phyloP scores from a whole-genome alignment of 2,329 filamentous ascomycete genomes.

The Colletotrichum sp. region DNA sequence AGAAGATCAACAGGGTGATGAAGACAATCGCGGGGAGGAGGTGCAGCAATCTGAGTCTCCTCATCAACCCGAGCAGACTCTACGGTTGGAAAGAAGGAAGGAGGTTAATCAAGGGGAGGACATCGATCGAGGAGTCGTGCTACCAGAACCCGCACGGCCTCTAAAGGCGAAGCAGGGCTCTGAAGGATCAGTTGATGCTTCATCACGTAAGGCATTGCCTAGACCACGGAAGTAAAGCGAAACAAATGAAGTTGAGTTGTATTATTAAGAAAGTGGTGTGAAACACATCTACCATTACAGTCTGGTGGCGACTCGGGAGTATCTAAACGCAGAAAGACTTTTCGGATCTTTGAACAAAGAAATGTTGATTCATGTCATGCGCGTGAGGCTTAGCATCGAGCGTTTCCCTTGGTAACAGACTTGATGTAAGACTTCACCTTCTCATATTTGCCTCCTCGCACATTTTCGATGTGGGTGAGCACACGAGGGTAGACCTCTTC shows the following conservation, averaged over 20 bases:
- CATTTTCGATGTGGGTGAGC: background rate
- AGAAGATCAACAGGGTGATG: background rate
- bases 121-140: background rate
- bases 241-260: background rate
- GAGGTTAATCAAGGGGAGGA: background rate
- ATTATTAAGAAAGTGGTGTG: background rate
- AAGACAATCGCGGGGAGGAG: rapidly evolving
- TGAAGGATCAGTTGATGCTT: background rate
- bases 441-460: background rate
- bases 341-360: background rate
- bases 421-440: background rate
- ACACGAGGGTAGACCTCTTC: slow-evolving; percentile 27
- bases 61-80: background rate
- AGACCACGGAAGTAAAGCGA: background rate
- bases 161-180: background rate
- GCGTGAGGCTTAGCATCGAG: background rate
- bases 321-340: background rate
- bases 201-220: background rate
- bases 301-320: background rate
- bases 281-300: background rate
- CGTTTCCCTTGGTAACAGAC: background rate
- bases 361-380: background rate
- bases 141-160: background rate
- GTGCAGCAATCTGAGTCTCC: rapidly evolving
- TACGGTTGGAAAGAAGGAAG: rapidly evolving